Evolutionary conservation across 164 flowering plant genomes (phyloP), one percentile per base, ranked within the genome.

Genomic region (Annona squamosa): DNA sequence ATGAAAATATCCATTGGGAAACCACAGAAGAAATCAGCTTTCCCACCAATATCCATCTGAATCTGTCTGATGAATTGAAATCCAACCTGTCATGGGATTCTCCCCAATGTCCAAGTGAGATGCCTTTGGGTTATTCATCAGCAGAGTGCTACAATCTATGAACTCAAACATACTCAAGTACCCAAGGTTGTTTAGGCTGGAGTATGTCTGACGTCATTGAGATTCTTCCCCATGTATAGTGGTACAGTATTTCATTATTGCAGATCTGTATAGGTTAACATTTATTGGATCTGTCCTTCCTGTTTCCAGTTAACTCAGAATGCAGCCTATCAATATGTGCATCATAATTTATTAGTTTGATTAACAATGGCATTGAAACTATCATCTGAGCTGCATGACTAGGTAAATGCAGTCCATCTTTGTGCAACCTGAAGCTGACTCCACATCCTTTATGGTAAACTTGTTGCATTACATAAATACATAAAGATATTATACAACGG

Each of bases 51-150:
- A 77, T 87, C 83, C 85, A 89, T 18, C 46, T 81, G 0, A 71
- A 70, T 70, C 19, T 69, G 41, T 63, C 83, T 17, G 89, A 87
- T 70, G 74, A 77, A 48, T 81, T 84, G 87, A 84, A 81, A 77
- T 72, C 81, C 56, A 84, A 72, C 81, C 68, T 80, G 70, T 77
- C 86, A 63, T 91, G 92, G 92, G 97, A 89, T 46, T 89, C 92
- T 72, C 82, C 91, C 5, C 78, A 85, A 2, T 84, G 88, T 79
- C 90, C 90, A 2, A 86, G 87, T 72, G 93, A 89, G 70, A 80
- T 88, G 81, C 86, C 92, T 17, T 78, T 91, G 17, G 81, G 81
- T 72, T 82, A 79, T 72, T 87, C 93, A 19, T 73, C 86, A 9
- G 85, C 79, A 84, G 85, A 88, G 76, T 81, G 85, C 74, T 84